Percentiles rank a stretch among this genome's conserved stretches.
These are phyloP conservation scores for Mortierella sp. DNA, from an alignment of 371 early-diverging fungal genomes.

Conservation along the genomic window DNA sequence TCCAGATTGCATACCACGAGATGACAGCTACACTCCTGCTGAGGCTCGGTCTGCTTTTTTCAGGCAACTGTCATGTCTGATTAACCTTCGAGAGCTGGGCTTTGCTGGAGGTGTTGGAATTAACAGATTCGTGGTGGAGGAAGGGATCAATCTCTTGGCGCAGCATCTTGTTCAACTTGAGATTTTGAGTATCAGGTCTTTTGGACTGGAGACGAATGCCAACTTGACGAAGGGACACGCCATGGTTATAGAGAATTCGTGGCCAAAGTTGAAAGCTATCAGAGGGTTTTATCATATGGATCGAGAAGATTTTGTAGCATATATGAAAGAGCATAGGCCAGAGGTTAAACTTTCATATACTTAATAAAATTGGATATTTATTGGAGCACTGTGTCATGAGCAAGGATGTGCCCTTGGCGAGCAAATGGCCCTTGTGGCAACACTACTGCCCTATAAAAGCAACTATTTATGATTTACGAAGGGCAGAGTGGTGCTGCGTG, in stretches of 20 bases:
- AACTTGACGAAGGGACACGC: constrained; percentile 20
- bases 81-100: not conserved
- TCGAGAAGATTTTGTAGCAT: not conserved
- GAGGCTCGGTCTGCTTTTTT: constrained; percentile 18
- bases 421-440: no score
- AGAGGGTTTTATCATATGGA: constrained; percentile 8
- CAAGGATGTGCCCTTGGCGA: no score
- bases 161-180: not conserved
- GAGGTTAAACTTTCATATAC: constrained; percentile 4
- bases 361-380: not conserved
- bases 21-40: not conserved
- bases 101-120: constrained; percentile 12
- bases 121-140: constrained; percentile 2
- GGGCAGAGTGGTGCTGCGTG: no score
- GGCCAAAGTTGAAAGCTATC: constrained; percentile 17
- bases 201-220: not conserved
- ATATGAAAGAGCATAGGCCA: constrained; percentile 13
- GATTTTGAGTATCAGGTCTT: not conserved
- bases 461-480: no score
- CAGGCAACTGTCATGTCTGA: not conserved
- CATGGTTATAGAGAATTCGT: not conserved
- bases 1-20: constrained; percentile 12
- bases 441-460: no score
- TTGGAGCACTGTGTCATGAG: no score
- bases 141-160: not conserved